phyloP scores from a whole-genome alignment of 2,329 filamentous ascomycete species.

The Trichoderma simmonsii region DNA sequence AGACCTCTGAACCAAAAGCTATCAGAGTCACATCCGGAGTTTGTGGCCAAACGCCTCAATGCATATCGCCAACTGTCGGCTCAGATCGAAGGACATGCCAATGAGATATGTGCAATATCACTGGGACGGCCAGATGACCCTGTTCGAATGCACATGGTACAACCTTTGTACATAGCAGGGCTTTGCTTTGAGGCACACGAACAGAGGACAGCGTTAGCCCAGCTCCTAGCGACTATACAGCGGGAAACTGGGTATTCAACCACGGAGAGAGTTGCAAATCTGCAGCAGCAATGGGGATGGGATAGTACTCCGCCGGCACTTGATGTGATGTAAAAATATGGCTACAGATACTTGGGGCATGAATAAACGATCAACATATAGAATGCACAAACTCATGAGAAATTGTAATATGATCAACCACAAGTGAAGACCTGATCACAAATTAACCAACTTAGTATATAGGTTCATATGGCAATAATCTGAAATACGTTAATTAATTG shows the following conservation, averaged over 20 bases:
- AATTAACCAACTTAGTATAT: not conserved
- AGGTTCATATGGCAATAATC: not conserved
- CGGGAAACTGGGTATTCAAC: conserved; percentile 17
- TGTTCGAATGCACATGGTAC: conserved; percentile 17
- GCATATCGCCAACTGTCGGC: conserved; percentile 15
- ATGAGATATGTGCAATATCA: conserved; percentile 18
- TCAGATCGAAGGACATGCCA: conserved; percentile 17
- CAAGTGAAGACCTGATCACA: not conserved
- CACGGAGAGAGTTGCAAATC: conserved; percentile 2
- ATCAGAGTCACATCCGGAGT: not conserved
- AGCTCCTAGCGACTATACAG: conserved; percentile 12
- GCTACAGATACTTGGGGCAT: not conserved
- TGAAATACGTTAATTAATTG: not conserved
- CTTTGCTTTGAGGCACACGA: conserved; percentile 18
- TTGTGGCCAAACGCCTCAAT: conserved; percentile 8
- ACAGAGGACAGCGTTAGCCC: conserved; percentile 14
- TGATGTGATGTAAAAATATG: not conserved
- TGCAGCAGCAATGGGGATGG: conserved; percentile 13
- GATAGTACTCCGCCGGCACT: not conserved
- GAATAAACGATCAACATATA: not conserved
- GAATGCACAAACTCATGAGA: not conserved
- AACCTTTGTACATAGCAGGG: conserved; percentile 18
- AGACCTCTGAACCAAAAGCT: conserved; percentile 9
- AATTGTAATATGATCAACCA: not conserved
- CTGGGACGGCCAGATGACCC: conserved; percentile 13